Percentiles rank a stretch among this genome's conserved stretches.
These are phyloP conservation scores for Blastobotrys apis DNA, from an alignment of 1,139 yeast genomes.

Conservation along the genomic window DNA sequence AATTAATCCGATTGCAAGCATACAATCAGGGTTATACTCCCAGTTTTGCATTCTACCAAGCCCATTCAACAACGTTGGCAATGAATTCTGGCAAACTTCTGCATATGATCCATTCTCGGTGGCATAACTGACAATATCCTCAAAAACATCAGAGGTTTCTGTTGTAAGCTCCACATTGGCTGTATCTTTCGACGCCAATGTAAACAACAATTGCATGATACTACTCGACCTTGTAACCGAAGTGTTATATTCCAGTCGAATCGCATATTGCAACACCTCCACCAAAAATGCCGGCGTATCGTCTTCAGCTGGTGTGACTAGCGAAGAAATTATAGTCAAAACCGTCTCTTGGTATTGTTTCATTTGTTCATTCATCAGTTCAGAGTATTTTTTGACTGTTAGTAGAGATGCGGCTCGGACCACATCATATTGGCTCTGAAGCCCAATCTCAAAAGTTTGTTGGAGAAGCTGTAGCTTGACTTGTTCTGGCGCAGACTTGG, in stretches of 20 bases:
- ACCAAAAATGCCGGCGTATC: constrained; percentile 74
- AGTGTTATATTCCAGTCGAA: constrained; percentile 42
- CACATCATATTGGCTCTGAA: constrained; percentile 7
- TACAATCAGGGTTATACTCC: constrained; percentile 47
- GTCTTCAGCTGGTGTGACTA: constrained; percentile 67
- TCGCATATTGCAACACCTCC: constrained; percentile 61
- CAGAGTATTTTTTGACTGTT: constrained; percentile 11
- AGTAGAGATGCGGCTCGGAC: constrained; percentile 14
- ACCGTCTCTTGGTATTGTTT: constrained; percentile 25
- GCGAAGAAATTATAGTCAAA: constrained; percentile 40
- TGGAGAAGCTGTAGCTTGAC: constrained; percentile 4
- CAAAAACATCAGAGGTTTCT: constrained; percentile 60
- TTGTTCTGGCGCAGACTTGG: background rate
- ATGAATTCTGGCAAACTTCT: constrained; percentile 46
- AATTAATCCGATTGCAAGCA: constrained; percentile 63
- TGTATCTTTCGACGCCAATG: constrained; percentile 67
- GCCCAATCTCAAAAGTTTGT: constrained; percentile 4
- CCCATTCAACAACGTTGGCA: constrained; percentile 29
- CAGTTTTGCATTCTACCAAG: constrained; percentile 20
- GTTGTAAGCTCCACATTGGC: constrained; percentile 62
- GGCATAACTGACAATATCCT: constrained; percentile 50
- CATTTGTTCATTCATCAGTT: constrained; percentile 5
- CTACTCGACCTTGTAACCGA: constrained; percentile 38
- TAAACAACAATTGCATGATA: constrained; percentile 53
- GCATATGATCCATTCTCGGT: constrained; percentile 40